Percentiles rank a stretch among this genome's conserved stretches.
Evolutionary conservation across 2,329 filamentous ascomycete species (phyloP).

Genomic region (Colletotrichum agaves): DNA sequence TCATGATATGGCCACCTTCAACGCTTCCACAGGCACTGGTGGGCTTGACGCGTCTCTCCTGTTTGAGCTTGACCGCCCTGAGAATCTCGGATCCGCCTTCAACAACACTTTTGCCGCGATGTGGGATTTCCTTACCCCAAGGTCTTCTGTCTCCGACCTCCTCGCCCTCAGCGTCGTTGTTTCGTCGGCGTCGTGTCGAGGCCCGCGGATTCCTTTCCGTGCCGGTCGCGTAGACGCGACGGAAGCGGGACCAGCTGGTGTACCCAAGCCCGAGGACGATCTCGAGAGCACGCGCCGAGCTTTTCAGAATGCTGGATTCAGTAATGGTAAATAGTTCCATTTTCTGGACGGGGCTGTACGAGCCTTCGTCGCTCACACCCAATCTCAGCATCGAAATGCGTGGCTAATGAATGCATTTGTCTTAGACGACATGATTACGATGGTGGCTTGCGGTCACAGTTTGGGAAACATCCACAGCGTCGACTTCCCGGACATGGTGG

Average conservation of each 20-base stretch:
- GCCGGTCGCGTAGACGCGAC: conserved; percentile 40
- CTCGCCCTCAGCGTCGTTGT: conserved; percentile 45
- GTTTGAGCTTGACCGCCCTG: conserved; percentile 41
- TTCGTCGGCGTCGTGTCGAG: conserved; percentile 39
- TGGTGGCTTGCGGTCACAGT: conserved; percentile 42
- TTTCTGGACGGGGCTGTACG: background rate
- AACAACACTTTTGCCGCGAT: conserved; percentile 43
- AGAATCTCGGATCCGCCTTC: conserved; percentile 45
- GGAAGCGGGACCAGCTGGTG: conserved; percentile 40
- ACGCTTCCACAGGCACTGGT: too few relatives aligned
- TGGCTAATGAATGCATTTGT: too few relatives aligned
- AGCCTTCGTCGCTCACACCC: too few relatives aligned
- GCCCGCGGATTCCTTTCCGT: conserved; percentile 40
- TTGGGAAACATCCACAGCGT: conserved; percentile 41
- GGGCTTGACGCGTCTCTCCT: too few relatives aligned
- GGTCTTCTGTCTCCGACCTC: conserved; percentile 43
- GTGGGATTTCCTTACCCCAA: conserved; percentile 38
- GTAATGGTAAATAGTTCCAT: conserved; percentile 20
- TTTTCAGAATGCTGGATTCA: conserved; percentile 40
- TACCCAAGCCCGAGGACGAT: conserved; percentile 40
- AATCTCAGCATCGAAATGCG: too few relatives aligned
- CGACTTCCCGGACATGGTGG: conserved; percentile 40
- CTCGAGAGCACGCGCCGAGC: conserved; percentile 37
- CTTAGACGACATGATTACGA: conserved; percentile 38
- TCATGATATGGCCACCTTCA: too few relatives aligned